Evolutionary conservation across 2,329 filamentous ascomycete genomes (phyloP).

Genomic region (Blastomyces silverae): DNA sequence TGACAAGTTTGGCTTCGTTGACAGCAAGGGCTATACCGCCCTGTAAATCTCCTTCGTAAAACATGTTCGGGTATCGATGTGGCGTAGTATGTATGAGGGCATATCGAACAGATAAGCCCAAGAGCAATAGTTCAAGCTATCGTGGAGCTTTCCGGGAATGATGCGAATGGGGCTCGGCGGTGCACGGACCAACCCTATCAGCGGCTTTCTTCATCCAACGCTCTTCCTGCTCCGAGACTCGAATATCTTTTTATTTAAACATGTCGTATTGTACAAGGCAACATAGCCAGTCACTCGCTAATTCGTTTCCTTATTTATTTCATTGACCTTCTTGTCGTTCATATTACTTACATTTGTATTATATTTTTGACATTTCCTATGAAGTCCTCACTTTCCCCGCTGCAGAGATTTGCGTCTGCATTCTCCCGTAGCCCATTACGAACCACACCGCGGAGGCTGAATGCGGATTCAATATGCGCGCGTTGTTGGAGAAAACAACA

Average conservation of each 20-base stretch:
- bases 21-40: constrained; percentile 73
- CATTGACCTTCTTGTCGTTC: background rate
- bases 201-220: background rate
- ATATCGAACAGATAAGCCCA: background rate
- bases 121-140: too few relatives aligned
- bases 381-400: constrained; percentile 11
- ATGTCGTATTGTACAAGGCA: background rate
- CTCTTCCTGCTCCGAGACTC: background rate
- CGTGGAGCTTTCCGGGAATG: background rate
- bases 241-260: background rate
- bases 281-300: constrained; percentile 2
- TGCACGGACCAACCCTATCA: constrained; percentile 12
- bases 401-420: constrained; percentile 13
- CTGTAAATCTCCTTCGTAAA: constrained; percentile 72
- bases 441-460: constrained; percentile 4
- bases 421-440: constrained; percentile 8
- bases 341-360: background rate
- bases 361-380: constrained; percentile 6
- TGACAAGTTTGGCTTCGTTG: constrained; percentile 66
- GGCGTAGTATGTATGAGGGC: background rate
- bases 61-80: constrained; percentile 51
- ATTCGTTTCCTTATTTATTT: background rate
- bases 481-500: constrained; percentile 34
- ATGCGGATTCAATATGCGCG: constrained; percentile 31
- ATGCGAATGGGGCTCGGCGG: constrained; percentile 4